phyloP scores from a whole-genome alignment of 2,329 filamentous ascomycete species.

The Talaromyces islandicus region DNA sequence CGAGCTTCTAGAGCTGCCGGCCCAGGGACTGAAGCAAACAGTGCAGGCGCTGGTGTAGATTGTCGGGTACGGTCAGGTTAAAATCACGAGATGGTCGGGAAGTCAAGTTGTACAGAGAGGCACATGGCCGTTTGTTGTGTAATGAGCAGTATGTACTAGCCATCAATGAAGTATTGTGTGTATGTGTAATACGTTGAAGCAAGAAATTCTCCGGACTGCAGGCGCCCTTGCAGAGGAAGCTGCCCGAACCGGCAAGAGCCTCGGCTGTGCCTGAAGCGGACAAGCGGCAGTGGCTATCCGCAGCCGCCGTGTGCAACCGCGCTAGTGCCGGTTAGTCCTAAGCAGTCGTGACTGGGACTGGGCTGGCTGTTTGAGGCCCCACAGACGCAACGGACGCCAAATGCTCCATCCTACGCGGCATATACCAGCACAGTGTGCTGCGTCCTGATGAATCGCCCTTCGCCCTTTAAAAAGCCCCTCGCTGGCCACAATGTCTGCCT shows the following conservation, averaged over 20 bases:
- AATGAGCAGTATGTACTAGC: neutral
- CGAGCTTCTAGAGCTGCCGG: conserved; percentile 10
- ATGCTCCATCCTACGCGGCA: conserved; percentile 40
- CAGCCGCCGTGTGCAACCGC: neutral
- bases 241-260: neutral
- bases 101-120: neutral
- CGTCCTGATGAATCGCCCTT: neutral
- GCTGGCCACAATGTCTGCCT: conserved; percentile 7
- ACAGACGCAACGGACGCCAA: conserved; percentile 5
- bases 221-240: neutral
- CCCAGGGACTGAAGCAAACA: neutral
- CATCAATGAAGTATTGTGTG: neutral
- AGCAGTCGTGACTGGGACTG: too few relatives aligned
- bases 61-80: neutral
- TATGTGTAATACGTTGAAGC: neutral
- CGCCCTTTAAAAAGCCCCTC: conserved; percentile 6
- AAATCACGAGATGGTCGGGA: neutral
- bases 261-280: neutral
- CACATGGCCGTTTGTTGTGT: neutral
- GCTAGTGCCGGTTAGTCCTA: neutral
- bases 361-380: neutral
- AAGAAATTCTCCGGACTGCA: neutral
- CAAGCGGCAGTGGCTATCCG: neutral
- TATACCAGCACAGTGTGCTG: conserved; percentile 32
- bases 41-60: neutral